These are phyloP conservation scores for Chimonanthus salicifolius DNA, from an alignment of 164 flowering plant genomes.

Conservation along the genomic window DNA sequence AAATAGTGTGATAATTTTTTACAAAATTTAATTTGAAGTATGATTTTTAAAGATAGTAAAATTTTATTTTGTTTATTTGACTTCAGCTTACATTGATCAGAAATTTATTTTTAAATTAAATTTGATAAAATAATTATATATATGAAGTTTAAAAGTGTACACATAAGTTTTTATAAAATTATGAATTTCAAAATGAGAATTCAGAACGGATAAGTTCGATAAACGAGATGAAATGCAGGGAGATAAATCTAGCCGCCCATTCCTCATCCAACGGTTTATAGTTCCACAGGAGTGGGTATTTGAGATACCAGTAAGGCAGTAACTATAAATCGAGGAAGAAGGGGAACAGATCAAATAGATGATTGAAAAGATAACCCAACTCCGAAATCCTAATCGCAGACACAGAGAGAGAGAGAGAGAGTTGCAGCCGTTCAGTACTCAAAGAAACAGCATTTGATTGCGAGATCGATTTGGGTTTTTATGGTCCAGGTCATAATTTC, in stretches of 20 bases:
- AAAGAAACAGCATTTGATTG: not conserved
- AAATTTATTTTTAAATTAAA: no score
- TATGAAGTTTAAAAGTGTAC: no score
- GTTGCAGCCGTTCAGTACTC: not conserved
- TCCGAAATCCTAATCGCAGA: not conserved
- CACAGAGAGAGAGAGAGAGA: not conserved
- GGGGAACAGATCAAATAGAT: not conserved
- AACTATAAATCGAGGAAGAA: not conserved
- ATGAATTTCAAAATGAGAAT: not conserved
- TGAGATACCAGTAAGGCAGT: not conserved
- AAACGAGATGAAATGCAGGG: not conserved
- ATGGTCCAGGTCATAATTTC: not conserved
- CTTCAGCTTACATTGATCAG: no score
- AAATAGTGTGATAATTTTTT: no score
- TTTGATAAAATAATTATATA: no score
- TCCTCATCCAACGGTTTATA: not conserved
- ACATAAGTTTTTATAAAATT: not conserved
- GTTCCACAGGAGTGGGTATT: not conserved
- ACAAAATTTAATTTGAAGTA: no score
- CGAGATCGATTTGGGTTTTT: not conserved
- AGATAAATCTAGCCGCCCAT: constrained; percentile 1
- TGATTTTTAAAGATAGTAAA: no score
- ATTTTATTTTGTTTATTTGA: no score
- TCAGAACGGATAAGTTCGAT: not conserved
- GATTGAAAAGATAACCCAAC: not conserved